Conservation (phyloP, 331 rosid species). For the Cydonia oblonga region DNA sequence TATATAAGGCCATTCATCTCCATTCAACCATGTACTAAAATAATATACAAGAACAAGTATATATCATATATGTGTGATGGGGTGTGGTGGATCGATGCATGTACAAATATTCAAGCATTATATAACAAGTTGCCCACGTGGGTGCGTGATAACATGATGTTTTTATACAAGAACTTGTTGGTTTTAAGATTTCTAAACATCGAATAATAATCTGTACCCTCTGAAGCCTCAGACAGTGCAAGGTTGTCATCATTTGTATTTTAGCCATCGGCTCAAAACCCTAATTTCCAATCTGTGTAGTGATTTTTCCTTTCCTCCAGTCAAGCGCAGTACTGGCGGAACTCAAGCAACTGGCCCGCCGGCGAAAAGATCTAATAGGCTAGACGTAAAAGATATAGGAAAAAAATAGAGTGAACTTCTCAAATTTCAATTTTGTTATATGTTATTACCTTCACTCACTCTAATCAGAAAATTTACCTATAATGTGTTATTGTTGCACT, state of each 20-base stretch:
- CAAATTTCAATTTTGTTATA: background rate
- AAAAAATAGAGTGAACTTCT: background rate
- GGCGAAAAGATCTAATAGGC: background rate
- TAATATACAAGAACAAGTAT: background rate
- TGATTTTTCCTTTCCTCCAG: background rate
- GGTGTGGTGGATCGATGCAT: background rate
- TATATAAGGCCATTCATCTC: background rate
- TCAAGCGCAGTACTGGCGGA: background rate
- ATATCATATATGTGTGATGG: background rate
- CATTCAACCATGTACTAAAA: background rate
- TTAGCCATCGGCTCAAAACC: background rate
- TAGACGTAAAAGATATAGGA: background rate
- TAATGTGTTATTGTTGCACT: background rate
- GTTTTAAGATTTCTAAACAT: background rate
- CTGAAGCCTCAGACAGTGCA: constrained; percentile 9
- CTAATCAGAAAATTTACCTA: background rate
- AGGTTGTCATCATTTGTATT: constrained; percentile 13
- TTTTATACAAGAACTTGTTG: background rate
- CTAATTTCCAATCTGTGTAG: background rate
- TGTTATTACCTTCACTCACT: background rate
- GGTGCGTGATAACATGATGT: background rate
- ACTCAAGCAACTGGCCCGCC: background rate
- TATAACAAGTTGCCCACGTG: background rate
- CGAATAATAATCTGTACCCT: background rate
- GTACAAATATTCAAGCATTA: background rate